Evolutionary conservation across 2,329 filamentous ascomycete genomes (phyloP).

Genomic region (Ceratocystis diversiconidia): DNA sequence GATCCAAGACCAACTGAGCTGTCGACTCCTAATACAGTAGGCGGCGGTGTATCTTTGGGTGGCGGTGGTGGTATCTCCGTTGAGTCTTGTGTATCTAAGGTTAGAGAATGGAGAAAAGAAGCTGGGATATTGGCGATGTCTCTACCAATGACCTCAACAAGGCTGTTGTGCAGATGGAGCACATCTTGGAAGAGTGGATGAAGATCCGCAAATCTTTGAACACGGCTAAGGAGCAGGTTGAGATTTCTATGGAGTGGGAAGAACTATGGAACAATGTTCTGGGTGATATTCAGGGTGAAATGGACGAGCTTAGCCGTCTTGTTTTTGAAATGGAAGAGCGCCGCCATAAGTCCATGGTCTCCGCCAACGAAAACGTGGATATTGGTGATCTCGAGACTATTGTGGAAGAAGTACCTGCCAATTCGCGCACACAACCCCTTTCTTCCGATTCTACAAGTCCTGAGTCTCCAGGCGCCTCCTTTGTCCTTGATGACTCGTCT

Average conservation of each 20-base stretch:
- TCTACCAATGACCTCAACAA: constrained; percentile 55
- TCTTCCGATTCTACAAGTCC: constrained; percentile 47
- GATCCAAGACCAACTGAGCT: constrained; percentile 1
- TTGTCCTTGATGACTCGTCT: constrained; percentile 69
- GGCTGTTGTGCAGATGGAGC: constrained; percentile 80
- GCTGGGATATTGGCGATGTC: constrained; percentile 55
- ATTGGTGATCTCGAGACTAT: constrained; percentile 87
- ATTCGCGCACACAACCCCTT: constrained; percentile 33
- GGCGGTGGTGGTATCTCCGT: constrained; percentile 7
- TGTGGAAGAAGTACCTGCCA: constrained; percentile 65
- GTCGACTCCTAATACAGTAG: not conserved
- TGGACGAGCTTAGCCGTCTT: constrained; percentile 60
- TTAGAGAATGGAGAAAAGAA: constrained; percentile 28
- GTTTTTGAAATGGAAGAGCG: constrained; percentile 98
- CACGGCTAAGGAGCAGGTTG: constrained; percentile 75
- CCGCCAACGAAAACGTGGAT: constrained; percentile 52
- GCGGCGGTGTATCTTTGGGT: constrained; percentile 39
- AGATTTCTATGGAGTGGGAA: constrained; percentile 98
- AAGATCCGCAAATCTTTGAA: constrained; percentile 65
- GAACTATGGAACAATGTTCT: constrained; percentile 90
- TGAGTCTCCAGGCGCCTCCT: constrained; percentile 41
- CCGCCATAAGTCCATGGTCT: constrained; percentile 63
- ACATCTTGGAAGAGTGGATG: constrained; percentile 70
- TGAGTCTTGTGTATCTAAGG: constrained; percentile 22
- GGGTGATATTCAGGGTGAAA: constrained; percentile 82